Conservation (phyloP, 2,329 filamentous ascomycete genomes). For the Alternaria panax region DNA sequence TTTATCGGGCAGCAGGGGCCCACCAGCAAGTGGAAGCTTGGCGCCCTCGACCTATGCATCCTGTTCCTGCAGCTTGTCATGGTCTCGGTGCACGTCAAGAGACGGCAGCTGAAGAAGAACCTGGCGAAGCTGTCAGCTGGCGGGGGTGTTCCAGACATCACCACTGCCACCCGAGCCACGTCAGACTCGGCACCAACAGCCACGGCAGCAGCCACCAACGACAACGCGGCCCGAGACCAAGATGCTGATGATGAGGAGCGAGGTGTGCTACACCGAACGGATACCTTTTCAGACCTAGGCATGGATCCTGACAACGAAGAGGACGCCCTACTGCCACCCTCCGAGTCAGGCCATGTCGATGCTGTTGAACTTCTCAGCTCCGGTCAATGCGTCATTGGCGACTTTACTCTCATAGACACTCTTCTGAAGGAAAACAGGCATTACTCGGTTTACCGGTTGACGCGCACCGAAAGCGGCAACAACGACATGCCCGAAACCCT, state of each 20-base stretch:
- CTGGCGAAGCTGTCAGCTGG: slow-evolving; percentile 36
- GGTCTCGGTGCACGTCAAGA: slow-evolving; percentile 62
- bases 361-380: slow-evolving; percentile 56
- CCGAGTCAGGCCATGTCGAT: slow-evolving; percentile 33
- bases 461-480: slow-evolving; percentile 35
- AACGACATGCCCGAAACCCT: slow-evolving; percentile 44
- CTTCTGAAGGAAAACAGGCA: slow-evolving; percentile 52
- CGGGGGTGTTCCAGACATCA: slow-evolving; percentile 16
- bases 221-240: slow-evolving; percentile 50
- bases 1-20: slow-evolving; percentile 69
- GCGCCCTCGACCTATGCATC: slow-evolving; percentile 62
- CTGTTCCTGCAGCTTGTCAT: slow-evolving; percentile 64
- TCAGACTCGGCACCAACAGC: slow-evolving; percentile 16
- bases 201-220: slow-evolving; percentile 10
- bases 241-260: slow-evolving; percentile 68
- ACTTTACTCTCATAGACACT: slow-evolving; percentile 53
- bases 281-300: slow-evolving; percentile 48
- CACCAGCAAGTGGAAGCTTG: slow-evolving; percentile 60
- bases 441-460: slow-evolving; percentile 45
- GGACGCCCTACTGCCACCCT: slow-evolving; percentile 39
- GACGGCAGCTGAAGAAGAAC: slow-evolving; percentile 56
- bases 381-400: slow-evolving; percentile 56
- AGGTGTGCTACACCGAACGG: slow-evolving; percentile 57
- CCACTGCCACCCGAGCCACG: slow-evolving; percentile 11
- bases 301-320: slow-evolving; percentile 52